A percentile compares a stretch with the other conserved stretches of the same genome.
phyloP scores from a whole-genome alignment of 257 asterid species.

The Solanum sejunctum region DNA sequence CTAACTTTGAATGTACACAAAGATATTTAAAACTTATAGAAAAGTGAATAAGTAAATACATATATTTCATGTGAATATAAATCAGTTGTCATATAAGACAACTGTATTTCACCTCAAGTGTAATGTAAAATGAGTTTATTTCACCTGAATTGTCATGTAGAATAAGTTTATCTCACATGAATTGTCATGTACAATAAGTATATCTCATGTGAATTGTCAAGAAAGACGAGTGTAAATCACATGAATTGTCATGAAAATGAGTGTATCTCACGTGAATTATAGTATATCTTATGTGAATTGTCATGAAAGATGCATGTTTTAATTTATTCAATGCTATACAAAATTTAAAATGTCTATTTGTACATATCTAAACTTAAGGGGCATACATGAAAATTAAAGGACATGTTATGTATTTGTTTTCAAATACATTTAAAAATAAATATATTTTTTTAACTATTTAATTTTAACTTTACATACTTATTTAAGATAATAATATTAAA shows the following conservation, averaged over 20 bases:
- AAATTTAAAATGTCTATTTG: neutral
- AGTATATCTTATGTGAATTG: neutral
- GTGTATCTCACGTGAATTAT: neutral
- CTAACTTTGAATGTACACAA: too few species aligned
- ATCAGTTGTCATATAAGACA: too few species aligned
- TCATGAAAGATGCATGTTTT: neutral
- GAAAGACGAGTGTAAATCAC: neutral
- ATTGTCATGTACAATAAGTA: neutral
- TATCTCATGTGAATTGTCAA: neutral
- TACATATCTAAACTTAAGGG: neutral
- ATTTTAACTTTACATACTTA: neutral
- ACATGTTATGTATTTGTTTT: neutral
- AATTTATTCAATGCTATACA: neutral
- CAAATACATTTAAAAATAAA: neutral
- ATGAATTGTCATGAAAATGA: neutral
- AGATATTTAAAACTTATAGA: too few species aligned
- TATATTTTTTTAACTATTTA: neutral
- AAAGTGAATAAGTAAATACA: too few species aligned
- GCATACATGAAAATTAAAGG: neutral
- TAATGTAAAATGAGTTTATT: too few species aligned
- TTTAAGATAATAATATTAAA: neutral
- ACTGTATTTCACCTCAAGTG: too few species aligned
- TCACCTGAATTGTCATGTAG: too few species aligned
- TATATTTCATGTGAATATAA: too few species aligned
- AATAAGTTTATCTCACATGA: neutral